Evolutionary conservation across 2,329 filamentous ascomycete species (phyloP).

Genomic region (Xylaria sp.): DNA sequence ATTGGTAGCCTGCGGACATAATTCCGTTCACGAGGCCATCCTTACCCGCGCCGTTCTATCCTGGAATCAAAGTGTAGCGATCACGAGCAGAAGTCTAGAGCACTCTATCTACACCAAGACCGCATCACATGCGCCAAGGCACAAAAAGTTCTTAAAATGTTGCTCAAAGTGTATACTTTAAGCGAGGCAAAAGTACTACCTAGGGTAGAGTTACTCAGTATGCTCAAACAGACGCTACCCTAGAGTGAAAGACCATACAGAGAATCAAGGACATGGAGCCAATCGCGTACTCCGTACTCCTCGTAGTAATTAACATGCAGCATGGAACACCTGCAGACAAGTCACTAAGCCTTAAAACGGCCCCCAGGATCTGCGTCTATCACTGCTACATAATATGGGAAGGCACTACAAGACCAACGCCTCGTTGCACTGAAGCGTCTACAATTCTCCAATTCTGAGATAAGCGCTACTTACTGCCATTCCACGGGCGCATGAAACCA

Average conservation of each 20-base stretch:
- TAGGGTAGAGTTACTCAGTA: too few relatives aligned
- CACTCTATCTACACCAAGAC: background rate
- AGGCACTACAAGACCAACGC: conserved; percentile 1
- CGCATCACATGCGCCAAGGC: conserved; percentile 3
- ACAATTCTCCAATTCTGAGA: background rate
- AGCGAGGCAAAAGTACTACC: background rate
- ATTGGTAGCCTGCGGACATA: conserved; percentile 5
- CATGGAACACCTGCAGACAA: background rate
- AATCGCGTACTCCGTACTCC: too few relatives aligned
- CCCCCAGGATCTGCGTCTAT: conserved; percentile 15
- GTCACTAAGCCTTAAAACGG: background rate
- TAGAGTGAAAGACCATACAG: conserved; percentile 5
- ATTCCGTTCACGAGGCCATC: conserved; percentile 8
- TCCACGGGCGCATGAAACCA: conserved; percentile 9
- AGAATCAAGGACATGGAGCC: background rate
- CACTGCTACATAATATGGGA: conserved; percentile 12
- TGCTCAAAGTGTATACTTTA: background rate
- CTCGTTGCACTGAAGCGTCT: background rate
- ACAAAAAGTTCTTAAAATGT: background rate
- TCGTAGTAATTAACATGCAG: conserved; percentile 2
- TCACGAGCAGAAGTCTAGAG: background rate
- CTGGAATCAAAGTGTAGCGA: background rate
- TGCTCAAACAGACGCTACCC: background rate
- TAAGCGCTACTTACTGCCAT: conserved; percentile 18
- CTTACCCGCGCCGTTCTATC: background rate